A percentile compares a stretch with the other conserved stretches of the same genome.
These are phyloP conservation scores for Stachybotrys elegans DNA, from an alignment of 2,329 filamentous ascomycete genomes.

Conservation along the genomic window DNA sequence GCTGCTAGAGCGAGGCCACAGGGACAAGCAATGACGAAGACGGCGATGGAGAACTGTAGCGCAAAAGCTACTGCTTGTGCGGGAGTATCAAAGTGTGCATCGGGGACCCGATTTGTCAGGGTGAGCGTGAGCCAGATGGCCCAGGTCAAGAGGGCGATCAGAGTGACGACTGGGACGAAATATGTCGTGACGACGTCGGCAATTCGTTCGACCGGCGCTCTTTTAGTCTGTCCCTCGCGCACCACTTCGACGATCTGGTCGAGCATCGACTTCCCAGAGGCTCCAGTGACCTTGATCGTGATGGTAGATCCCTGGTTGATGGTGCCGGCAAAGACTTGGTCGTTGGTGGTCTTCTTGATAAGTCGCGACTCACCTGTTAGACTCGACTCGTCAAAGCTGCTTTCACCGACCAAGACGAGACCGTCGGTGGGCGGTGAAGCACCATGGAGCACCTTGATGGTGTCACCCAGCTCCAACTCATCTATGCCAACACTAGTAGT, in stretches of 20 bases:
- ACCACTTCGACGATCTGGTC: slow-evolving; percentile 76
- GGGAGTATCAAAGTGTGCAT: slow-evolving; percentile 48
- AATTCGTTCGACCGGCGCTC: slow-evolving; percentile 70
- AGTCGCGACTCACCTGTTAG: slow-evolving; percentile 73
- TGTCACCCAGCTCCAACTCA: slow-evolving; percentile 68
- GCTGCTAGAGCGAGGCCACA: slow-evolving; percentile 82
- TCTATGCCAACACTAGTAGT: slow-evolving; percentile 53
- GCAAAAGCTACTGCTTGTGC: slow-evolving; percentile 71
- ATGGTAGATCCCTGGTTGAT: slow-evolving; percentile 65
- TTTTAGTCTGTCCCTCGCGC: slow-evolving; percentile 69
- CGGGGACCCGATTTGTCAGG: slow-evolving; percentile 50
- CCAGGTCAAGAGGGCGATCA: slow-evolving; percentile 68
- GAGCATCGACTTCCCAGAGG: slow-evolving; percentile 67
- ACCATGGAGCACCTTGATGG: slow-evolving; percentile 71
- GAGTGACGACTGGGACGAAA: slow-evolving; percentile 69
- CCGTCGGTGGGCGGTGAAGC: slow-evolving; percentile 84
- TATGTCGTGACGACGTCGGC: slow-evolving; percentile 70
- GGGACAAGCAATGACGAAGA: slow-evolving; percentile 83
- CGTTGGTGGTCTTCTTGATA: slow-evolving; percentile 58
- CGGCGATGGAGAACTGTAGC: slow-evolving; percentile 76
- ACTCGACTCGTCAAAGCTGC: slow-evolving; percentile 82
- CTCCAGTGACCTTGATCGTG: slow-evolving; percentile 57
- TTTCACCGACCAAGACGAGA: slow-evolving; percentile 54
- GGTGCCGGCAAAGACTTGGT: slow-evolving; percentile 67
- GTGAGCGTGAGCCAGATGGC: slow-evolving; percentile 65